Evolutionary conservation across 2,329 filamentous ascomycete species (phyloP).

Genomic region (Apiospora phragmitis): DNA sequence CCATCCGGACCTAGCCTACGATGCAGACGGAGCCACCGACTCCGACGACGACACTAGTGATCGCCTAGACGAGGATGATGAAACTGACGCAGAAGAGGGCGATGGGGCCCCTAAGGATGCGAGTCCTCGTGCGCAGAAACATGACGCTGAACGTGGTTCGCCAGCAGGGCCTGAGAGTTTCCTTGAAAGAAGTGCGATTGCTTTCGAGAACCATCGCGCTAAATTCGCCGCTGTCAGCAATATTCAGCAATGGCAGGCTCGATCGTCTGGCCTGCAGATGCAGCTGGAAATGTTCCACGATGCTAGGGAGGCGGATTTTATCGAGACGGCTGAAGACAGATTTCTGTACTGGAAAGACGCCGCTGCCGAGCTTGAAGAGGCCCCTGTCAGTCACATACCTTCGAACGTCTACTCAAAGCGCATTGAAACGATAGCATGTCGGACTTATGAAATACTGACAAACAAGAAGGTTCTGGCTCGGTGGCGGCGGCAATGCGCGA

Average conservation of each 20-base stretch:
- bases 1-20: background rate
- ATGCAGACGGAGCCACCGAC: constrained; percentile 16
- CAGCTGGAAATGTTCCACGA: constrained; percentile 24
- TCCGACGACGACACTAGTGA: background rate
- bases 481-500: constrained; percentile 25
- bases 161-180: constrained; percentile 16
- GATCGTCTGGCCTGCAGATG: constrained; percentile 22
- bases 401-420: constrained; percentile 31
- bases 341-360: constrained; percentile 28
- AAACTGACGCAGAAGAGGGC: background rate
- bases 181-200: constrained; percentile 25
- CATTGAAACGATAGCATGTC: constrained; percentile 28
- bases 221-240: constrained; percentile 25
- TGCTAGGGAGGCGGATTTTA: constrained; percentile 25
- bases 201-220: constrained; percentile 26
- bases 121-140: background rate
- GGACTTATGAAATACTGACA: constrained; percentile 28
- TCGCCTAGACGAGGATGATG: background rate
- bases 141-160: background rate
- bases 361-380: constrained; percentile 22
- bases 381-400: constrained; percentile 22
- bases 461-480: constrained; percentile 24
- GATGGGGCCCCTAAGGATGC: background rate
- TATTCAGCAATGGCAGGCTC: constrained; percentile 30
- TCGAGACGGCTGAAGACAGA: constrained; percentile 22